Base-by-base conservation (phyloP, 2,329 filamentous ascomycete genomes). In the Celoporthe dispersa region DNA sequence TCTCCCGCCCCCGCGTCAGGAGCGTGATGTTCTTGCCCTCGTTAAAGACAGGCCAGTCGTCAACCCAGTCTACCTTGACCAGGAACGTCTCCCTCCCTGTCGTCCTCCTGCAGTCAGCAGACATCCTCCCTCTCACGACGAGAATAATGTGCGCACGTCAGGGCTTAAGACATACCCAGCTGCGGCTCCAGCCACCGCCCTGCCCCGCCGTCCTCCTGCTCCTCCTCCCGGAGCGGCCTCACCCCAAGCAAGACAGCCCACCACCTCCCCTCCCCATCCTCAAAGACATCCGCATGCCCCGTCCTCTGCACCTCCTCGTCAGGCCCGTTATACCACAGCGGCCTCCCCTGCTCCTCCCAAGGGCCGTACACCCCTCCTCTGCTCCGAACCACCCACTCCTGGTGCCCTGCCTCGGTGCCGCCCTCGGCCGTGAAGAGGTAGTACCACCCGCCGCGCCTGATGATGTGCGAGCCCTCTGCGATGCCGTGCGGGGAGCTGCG, bases 1-100 rank as follows among this genome's bases (percentile, higher is more conserved):
- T 48, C 44, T 75, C 74, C 33, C 78, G 74, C 1, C 79, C 78
- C 19, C 73, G 71, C 7, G 80, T 81, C 66, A 78, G 67, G 6
- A 84, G 80, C 0, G 79, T 76, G 35, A 86, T 80, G 67, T 83
- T 83, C 16, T 79, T 78, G 0, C 84, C 83, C 0, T 78, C 75
- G 66, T 87, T 86, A 70, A 87, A 81, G 0, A 86, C 75, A 0
- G 85, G 85, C 85, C 85, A 87, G 70, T 84, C 82, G 57, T 86
- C 77, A 11, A 80, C 75, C 85, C 85, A 88, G 7, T 82, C 78
- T 0, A 87, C 79, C 0, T 81, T 81, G 16, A 85, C 81, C 0
- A 88, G 74, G 68, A 87, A 86, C 0, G 84, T 84, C 73, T 87
- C 85, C 0, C 84, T 78, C 0, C 84, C 84, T 81, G 25, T 9